These are phyloP conservation scores for Sclerotiophoma versabilis DNA, from an alignment of 2,329 filamentous ascomycete genomes.

Conservation along the genomic window DNA sequence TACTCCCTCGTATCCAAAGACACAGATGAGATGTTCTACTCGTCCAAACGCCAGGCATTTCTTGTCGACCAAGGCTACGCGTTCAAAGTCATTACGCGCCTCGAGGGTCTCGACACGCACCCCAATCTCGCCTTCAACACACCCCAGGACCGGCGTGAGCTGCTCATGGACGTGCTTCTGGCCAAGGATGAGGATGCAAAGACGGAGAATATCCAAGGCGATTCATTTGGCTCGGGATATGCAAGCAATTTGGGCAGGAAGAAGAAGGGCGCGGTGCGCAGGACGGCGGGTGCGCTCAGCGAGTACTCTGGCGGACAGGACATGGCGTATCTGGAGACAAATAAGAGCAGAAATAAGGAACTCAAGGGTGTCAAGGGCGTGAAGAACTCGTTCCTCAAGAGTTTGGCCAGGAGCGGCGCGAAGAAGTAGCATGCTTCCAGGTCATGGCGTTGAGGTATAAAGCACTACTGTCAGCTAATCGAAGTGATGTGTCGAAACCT, in stretches of 20 bases:
- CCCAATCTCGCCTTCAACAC: conserved; percentile 81
- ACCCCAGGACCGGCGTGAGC: conserved; percentile 79
- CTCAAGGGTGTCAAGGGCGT: conserved; percentile 49
- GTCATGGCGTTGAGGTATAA: no score
- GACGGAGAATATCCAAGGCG: conserved; percentile 73
- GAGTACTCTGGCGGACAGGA: conserved; percentile 91
- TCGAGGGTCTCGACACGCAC: conserved; percentile 88
- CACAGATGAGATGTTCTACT: conserved; percentile 97
- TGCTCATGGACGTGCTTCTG: conserved; percentile 87
- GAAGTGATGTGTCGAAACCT: no score
- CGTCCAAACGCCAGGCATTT: conserved; percentile 94
- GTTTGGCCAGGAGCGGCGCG: conserved; percentile 40
- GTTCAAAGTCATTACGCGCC: conserved; percentile 97
- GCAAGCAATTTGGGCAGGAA: conserved; percentile 51
- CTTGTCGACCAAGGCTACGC: conserved; percentile 97
- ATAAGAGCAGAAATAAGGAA: conserved; percentile 56
- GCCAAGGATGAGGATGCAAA: conserved; percentile 78
- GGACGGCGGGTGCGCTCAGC: conserved; percentile 84
- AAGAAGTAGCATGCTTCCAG: conserved; percentile 5
- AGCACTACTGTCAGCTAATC: no score
- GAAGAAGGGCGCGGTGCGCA: conserved; percentile 70
- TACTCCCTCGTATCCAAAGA: conserved; percentile 98
- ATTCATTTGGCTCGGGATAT: conserved; percentile 65
- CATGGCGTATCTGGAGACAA: conserved; percentile 78
- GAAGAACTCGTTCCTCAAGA: conserved; percentile 55